These are phyloP conservation scores for Salvia miltiorrhiza DNA, from an alignment of 257 asterid genomes.

Conservation along the genomic window DNA sequence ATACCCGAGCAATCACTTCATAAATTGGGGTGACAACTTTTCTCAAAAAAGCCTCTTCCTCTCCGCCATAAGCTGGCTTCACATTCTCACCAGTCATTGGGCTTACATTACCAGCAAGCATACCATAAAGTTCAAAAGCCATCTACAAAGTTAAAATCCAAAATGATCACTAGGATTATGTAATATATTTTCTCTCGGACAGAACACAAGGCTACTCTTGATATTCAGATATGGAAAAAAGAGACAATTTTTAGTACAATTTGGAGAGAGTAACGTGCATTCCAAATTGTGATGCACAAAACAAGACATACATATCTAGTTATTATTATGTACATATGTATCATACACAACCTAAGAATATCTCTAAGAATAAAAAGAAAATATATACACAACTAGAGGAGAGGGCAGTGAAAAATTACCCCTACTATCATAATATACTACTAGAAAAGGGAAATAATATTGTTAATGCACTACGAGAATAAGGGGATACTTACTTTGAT, in stretches of 20 bases:
- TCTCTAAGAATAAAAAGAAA: neutral
- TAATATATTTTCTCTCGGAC: neutral
- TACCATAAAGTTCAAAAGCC: constrained; percentile 98
- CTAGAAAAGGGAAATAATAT: neutral
- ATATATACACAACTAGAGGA: neutral
- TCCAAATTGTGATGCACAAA: neutral
- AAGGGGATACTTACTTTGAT: neutral
- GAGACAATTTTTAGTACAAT: neutral
- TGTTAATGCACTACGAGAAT: neutral
- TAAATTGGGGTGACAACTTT: constrained; percentile 96
- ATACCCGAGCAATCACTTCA: constrained; percentile 91
- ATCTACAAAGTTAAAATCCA: constrained; percentile 44
- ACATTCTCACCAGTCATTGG: constrained; percentile 97
- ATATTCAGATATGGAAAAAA: neutral
- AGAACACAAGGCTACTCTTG: neutral
- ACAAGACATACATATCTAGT: neutral
- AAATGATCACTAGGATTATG: neutral
- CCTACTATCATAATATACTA: neutral
- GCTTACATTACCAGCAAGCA: constrained; percentile 99
- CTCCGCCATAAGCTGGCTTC: constrained; percentile 99
- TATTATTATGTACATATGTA: neutral
- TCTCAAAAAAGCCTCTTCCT: constrained; percentile 86
- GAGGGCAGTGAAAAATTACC: neutral
- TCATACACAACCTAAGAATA: neutral
- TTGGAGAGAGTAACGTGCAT: neutral